Evolutionary conservation across 768 basidiomycete species (phyloP).

Genomic region (Suillus brevipes): DNA sequence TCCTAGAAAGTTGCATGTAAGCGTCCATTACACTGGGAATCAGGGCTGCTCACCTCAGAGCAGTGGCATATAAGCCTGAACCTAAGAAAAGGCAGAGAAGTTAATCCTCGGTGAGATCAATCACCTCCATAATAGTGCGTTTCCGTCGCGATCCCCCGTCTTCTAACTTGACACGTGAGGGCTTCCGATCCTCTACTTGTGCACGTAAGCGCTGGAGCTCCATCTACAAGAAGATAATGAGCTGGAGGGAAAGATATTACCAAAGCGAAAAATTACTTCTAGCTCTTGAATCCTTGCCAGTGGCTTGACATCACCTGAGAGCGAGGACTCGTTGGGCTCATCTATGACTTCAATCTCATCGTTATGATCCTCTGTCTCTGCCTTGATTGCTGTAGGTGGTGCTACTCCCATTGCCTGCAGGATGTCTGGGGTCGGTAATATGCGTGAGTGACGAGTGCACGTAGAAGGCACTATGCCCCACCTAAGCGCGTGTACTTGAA

Average conservation of each 20-base stretch:
- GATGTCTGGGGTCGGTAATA: constrained; percentile 10
- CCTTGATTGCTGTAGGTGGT: constrained; percentile 9
- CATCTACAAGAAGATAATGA: constrained; percentile 9
- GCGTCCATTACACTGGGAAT: not conserved
- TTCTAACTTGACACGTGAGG: constrained; percentile 21
- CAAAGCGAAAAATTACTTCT: not conserved
- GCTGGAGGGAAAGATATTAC: not conserved
- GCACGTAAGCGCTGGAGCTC: constrained; percentile 23
- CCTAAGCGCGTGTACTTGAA: constrained; percentile 23
- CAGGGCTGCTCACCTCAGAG: not conserved
- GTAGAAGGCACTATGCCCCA: constrained; percentile 4
- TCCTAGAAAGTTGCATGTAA: not conserved
- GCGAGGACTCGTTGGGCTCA: not conserved
- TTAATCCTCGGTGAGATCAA: constrained; percentile 5
- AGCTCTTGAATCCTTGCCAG: not conserved
- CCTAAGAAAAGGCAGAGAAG: not conserved
- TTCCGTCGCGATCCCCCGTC: not conserved
- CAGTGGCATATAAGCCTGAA: not conserved
- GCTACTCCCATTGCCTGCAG: constrained; percentile 23
- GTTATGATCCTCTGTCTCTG: not conserved
- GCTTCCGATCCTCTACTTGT: constrained; percentile 17
- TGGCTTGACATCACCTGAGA: not conserved
- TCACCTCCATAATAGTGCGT: not conserved
- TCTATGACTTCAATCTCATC: not conserved
- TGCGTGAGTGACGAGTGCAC: not conserved